phyloP scores from a whole-genome alignment of 148 eudicot genomes.

The Beta vulgaris region DNA sequence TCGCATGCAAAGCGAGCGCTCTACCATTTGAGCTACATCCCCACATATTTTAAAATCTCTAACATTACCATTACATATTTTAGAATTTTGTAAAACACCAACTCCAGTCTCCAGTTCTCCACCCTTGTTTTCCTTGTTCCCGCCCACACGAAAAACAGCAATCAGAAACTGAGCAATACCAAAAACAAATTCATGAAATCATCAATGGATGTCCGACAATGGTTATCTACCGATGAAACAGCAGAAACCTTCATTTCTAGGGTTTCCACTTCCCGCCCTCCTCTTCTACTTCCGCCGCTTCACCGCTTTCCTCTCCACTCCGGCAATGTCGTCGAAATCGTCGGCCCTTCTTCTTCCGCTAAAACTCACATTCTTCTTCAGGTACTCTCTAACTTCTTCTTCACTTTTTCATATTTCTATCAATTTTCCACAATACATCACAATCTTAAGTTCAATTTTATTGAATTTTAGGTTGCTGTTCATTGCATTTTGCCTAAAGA shows the following conservation, averaged over 20 bases:
- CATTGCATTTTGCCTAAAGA: conserved; percentile 77
- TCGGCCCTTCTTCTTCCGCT: conserved; percentile 78
- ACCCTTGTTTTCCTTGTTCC: not conserved
- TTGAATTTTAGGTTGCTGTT: conserved; percentile 59
- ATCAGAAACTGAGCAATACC: not conserved
- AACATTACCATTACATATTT: too few relatives aligned
- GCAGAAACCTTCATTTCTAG: conserved; percentile 51
- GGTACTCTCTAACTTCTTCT: conserved; percentile 31
- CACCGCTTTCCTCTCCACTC: conserved; percentile 74
- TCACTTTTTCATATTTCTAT: not conserved
- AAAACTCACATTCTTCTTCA: conserved; percentile 75
- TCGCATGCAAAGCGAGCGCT: conserved; percentile 85
- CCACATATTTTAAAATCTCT: too few relatives aligned
- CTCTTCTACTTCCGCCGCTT: conserved; percentile 59
- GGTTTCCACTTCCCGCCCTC: conserved; percentile 49
- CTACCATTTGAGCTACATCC: conserved; percentile 87
- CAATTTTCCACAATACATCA: not conserved
- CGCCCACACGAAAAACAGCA: not conserved
- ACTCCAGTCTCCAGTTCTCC: too few relatives aligned
- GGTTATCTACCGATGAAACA: conserved; percentile 59
- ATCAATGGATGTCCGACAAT: conserved; percentile 37
- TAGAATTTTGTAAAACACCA: too few relatives aligned
- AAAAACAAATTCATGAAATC: not conserved
- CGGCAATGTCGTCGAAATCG: conserved; percentile 77
- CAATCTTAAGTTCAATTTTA: not conserved